phyloP scores from a whole-genome alignment of 2,329 filamentous ascomycete genomes.

The Microdochium paspali region DNA sequence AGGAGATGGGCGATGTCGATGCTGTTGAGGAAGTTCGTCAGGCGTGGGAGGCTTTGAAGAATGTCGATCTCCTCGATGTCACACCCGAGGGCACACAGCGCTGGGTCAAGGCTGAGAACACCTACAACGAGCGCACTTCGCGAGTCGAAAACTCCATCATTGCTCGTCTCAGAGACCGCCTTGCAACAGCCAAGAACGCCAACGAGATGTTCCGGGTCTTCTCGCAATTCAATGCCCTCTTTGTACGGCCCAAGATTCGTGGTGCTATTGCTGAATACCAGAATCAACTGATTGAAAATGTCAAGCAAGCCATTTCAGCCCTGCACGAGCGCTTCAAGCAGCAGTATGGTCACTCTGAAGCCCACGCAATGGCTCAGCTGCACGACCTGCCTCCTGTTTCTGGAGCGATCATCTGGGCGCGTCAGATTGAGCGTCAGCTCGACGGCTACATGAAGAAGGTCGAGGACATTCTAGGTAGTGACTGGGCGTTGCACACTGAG shows the following conservation, averaged over 20 bases:
- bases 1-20: slow-evolving; percentile 95
- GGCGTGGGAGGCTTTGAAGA: slow-evolving; percentile 87
- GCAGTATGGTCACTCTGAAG: slow-evolving; percentile 96
- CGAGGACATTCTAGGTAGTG: slow-evolving; percentile 90
- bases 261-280: slow-evolving; percentile 98
- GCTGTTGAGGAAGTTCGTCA: slow-evolving; percentile 93
- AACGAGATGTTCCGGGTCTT: slow-evolving; percentile 99
- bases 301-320: slow-evolving; percentile 88
- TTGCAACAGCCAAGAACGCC: slow-evolving; percentile 91
- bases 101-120: slow-evolving; percentile 90
- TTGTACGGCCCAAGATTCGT: slow-evolving; percentile 97
- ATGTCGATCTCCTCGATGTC: slow-evolving; percentile 91
- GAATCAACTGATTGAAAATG: slow-evolving; percentile 93
- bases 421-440: slow-evolving; percentile 92
- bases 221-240: slow-evolving; percentile 98
- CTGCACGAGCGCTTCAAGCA: slow-evolving; percentile 97
- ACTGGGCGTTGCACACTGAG: slow-evolving; percentile 91
- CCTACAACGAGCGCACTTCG: slow-evolving; percentile 95
- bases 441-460: slow-evolving; percentile 98
- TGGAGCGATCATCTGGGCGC: slow-evolving; percentile 94
- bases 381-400: slow-evolving; percentile 93
- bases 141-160: slow-evolving; percentile 99
- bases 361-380: slow-evolving; percentile 95
- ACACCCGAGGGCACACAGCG: slow-evolving; percentile 79
- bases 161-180: slow-evolving; percentile 78